Conservation (phyloP, 352 stramenopile species). For the Plasmopara viticola region DNA sequence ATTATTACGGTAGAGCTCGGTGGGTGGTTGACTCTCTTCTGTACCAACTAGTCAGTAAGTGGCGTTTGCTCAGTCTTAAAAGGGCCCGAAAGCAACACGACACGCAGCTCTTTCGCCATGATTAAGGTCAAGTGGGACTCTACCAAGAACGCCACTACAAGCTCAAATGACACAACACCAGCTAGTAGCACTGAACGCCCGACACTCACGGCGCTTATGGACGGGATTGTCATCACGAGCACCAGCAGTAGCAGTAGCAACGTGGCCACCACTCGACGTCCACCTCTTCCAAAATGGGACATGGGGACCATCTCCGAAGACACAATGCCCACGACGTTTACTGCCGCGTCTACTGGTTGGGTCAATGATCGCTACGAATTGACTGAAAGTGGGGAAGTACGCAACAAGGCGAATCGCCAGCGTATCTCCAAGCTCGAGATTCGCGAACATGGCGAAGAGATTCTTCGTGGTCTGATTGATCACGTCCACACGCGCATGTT, state of each 20-base stretch:
- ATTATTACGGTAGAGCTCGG: too few species aligned
- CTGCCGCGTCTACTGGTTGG: constrained; percentile 39
- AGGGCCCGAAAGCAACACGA: neutral
- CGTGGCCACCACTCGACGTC: constrained; percentile 9
- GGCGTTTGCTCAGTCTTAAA: neutral
- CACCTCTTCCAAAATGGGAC: constrained; percentile 36
- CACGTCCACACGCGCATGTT: constrained; percentile 77
- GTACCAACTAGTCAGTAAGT: constrained; percentile 9
- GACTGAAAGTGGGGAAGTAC: constrained; percentile 48
- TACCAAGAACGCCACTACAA: constrained; percentile 23
- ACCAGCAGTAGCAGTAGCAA: constrained; percentile 14
- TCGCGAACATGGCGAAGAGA: constrained; percentile 56
- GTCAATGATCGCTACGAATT: constrained; percentile 54
- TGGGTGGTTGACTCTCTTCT: neutral
- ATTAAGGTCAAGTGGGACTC: constrained; percentile 73
- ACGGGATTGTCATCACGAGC: constrained; percentile 31
- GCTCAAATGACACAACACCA: neutral
- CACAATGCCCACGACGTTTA: constrained; percentile 37
- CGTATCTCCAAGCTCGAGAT: constrained; percentile 73
- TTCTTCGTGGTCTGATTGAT: constrained; percentile 62
- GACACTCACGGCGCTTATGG: constrained; percentile 36
- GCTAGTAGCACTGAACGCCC: constrained; percentile 4
- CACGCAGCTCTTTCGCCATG: constrained; percentile 24
- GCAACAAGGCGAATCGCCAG: constrained; percentile 32
- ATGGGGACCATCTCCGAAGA: constrained; percentile 80